Evolutionary conservation across 225 moss, liverwort and hornwort genomes (phyloP).

Genomic region (Ulota crispa): DNA sequence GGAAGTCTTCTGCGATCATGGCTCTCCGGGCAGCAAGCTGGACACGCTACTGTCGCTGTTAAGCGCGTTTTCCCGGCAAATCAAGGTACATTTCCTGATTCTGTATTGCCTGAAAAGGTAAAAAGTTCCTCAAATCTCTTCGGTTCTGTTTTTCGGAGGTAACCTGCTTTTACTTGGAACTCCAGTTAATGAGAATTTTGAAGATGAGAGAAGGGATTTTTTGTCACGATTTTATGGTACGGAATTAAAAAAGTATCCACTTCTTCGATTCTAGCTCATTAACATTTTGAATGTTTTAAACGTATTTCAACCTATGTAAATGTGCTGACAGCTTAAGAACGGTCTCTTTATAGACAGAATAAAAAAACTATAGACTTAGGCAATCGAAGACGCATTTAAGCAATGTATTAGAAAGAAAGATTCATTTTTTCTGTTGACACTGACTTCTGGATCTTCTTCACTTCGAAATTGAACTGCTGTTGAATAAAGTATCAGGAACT

Average conservation of each 20-base stretch:
- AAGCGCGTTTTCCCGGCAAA: conserved; percentile 34
- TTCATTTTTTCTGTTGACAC: too few species aligned
- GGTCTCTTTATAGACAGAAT: not conserved
- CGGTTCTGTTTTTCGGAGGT: not conserved
- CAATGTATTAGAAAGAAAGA: not conserved
- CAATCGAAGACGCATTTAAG: not conserved
- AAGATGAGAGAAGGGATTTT: not conserved
- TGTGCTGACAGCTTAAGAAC: not conserved
- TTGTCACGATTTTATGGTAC: not conserved
- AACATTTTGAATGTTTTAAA: not conserved
- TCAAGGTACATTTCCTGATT: conserved; percentile 32
- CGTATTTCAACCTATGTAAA: not conserved
- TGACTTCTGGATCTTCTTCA: not conserved
- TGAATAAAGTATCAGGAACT: not conserved
- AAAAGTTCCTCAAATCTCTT: not conserved
- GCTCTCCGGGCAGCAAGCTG: conserved; percentile 37
- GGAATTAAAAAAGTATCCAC: not conserved
- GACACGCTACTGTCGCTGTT: conserved; percentile 33
- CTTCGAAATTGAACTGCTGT: not conserved
- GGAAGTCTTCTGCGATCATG: conserved; percentile 34
- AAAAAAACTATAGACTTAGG: not conserved
- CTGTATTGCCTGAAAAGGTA: not conserved
- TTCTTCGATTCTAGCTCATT: not conserved
- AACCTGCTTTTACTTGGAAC: not conserved
- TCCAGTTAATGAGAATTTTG: not conserved